These are phyloP conservation scores for Pichia sp. DNA, from an alignment of 1,139 yeast species.

Conservation along the genomic window DNA sequence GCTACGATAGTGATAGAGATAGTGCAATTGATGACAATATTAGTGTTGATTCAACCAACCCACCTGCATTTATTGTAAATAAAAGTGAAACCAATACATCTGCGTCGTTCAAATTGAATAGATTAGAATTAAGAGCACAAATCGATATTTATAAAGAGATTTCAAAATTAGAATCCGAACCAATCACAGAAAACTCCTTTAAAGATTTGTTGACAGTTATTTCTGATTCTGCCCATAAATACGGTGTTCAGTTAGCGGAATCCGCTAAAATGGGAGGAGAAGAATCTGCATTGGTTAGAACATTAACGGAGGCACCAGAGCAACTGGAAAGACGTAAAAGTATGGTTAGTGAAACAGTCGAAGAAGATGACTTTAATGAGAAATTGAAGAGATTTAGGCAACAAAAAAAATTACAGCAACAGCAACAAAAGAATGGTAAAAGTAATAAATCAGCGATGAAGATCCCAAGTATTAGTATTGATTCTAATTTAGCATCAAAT, in stretches of 20 bases:
- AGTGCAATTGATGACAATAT: conserved; percentile 6
- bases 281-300: conserved; percentile 29
- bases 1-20: not conserved
- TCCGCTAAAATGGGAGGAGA: conserved; percentile 28
- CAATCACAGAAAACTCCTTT: conserved; percentile 24
- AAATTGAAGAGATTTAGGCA: conserved; percentile 11
- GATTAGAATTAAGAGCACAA: conserved; percentile 22
- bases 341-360: conserved; percentile 13
- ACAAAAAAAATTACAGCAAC: conserved; percentile 7
- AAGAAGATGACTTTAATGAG: conserved; percentile 11
- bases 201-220: conserved; percentile 26
- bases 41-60: conserved; percentile 17
- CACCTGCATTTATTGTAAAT: conserved; percentile 13
- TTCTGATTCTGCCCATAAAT: conserved; percentile 27
- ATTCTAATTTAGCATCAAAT: not conserved
- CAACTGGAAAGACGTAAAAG: conserved; percentile 13
- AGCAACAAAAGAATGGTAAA: not conserved
- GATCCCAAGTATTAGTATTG: conserved; percentile 11
- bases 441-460: not conserved
- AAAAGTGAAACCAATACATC: conserved; percentile 4
- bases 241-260: conserved; percentile 30
- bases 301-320: conserved; percentile 31
- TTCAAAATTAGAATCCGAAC: conserved; percentile 18
- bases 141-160: conserved; percentile 22
- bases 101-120: conserved; percentile 19